Conservation (phyloP, 352 stramenopile genomes). For the Elongisporangium anandrum region DNA sequence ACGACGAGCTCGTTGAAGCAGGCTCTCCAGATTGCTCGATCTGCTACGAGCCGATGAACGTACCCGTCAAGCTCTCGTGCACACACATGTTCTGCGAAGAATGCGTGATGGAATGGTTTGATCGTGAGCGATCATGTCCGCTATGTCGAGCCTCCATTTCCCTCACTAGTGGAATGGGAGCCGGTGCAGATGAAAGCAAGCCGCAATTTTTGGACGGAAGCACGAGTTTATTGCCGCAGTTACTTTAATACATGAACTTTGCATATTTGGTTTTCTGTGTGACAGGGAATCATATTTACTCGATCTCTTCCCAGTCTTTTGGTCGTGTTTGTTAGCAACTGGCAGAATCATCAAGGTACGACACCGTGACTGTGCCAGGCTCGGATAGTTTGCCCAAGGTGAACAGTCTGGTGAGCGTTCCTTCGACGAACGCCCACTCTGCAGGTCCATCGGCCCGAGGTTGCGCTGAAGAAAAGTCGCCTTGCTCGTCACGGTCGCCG, state of each 20-base stretch:
- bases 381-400: conserved; percentile 46
- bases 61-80: conserved; percentile 68
- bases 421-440: conserved; percentile 58
- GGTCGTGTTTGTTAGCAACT: too few species aligned
- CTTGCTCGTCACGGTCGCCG: conserved; percentile 1
- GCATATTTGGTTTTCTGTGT: background rate
- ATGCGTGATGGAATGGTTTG: conserved; percentile 81
- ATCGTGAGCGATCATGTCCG: conserved; percentile 77
- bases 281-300: conserved; percentile 1
- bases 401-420: conserved; percentile 50
- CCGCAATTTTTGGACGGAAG: conserved; percentile 74
- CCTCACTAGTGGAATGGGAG: conserved; percentile 11
- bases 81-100: conserved; percentile 85
- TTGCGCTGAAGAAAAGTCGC: background rate
- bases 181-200: conserved; percentile 25
- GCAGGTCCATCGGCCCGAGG: conserved; percentile 13
- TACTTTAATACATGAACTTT: conserved; percentile 32
- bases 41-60: conserved; percentile 74
- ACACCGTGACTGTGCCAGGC: conserved; percentile 43
- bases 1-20: conserved; percentile 55
- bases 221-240: conserved; percentile 70
- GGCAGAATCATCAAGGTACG: conserved; percentile 14
- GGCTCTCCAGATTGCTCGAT: conserved; percentile 73
- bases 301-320: too few species aligned
- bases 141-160: conserved; percentile 61